phyloP scores from a whole-genome alignment of 495 filamentous ascomycete species.

The Oleoguttula mirabilis region DNA sequence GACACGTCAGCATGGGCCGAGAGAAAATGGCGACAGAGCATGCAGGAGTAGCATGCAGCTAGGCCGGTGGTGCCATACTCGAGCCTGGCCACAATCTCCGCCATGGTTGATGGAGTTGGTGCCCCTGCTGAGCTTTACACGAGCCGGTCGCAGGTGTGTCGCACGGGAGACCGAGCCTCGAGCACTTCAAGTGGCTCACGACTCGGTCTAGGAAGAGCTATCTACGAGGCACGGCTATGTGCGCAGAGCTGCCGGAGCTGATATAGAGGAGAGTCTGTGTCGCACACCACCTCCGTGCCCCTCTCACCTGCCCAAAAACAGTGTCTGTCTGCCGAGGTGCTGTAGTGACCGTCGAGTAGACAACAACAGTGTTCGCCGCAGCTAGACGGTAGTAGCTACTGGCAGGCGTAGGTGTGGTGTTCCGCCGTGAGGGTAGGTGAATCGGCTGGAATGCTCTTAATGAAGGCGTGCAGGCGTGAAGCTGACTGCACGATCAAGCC shows the following conservation, averaged over 20 bases:
- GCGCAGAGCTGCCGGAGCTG: not conserved
- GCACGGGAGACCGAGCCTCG: slow-evolving; percentile 11
- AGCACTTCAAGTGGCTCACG: slow-evolving; percentile 5
- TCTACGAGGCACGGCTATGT: not conserved
- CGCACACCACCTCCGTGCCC: not conserved
- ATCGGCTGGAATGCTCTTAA: too few species aligned
- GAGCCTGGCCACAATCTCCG: slow-evolving; percentile 20
- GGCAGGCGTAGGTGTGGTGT: too few species aligned
- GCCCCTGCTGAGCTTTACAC: not conserved
- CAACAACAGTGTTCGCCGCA: too few species aligned
- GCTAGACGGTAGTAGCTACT: too few species aligned
- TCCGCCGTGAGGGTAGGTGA: too few species aligned
- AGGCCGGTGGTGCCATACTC: slow-evolving; percentile 12
- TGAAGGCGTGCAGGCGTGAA: too few species aligned
- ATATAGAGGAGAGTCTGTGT: not conserved
- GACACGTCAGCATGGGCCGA: too few species aligned
- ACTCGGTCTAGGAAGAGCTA: slow-evolving; percentile 6
- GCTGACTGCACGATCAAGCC: too few species aligned
- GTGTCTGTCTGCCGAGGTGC: not conserved
- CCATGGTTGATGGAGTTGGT: slow-evolving; percentile 14
- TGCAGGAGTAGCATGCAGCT: not conserved
- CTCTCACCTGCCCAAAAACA: not conserved
- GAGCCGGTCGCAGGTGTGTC: not conserved
- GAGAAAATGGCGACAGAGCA: not conserved
- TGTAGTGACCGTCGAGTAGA: not conserved